Evolutionary conservation across 1,284 basidiomycete species (phyloP).

Genomic region (Volvariella surrecta): DNA sequence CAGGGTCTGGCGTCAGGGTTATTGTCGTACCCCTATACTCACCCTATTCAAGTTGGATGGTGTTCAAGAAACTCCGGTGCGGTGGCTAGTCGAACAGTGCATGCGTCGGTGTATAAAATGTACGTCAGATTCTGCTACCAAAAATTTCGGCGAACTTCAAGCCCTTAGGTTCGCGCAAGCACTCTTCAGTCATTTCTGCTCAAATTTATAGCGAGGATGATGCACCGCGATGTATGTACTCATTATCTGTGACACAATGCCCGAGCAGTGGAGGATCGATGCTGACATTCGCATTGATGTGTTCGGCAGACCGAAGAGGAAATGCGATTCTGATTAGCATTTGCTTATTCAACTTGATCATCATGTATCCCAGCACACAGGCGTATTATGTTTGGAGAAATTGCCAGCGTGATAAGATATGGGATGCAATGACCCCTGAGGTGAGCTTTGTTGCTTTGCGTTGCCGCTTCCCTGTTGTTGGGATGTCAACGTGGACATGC

Average conservation of each 20-base stretch:
- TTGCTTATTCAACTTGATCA: slow-evolving; percentile 33
- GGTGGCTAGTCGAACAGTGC: slow-evolving; percentile 46
- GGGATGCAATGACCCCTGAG: slow-evolving; percentile 43
- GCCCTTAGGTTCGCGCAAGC: slow-evolving; percentile 35
- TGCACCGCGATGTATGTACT: slow-evolving; percentile 35
- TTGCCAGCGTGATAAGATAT: slow-evolving; percentile 34
- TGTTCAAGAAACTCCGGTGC: slow-evolving; percentile 53
- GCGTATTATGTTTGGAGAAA: slow-evolving; percentile 45
- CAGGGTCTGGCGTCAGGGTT: slow-evolving; percentile 40
- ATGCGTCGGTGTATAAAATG: slow-evolving; percentile 50
- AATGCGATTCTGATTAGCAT: slow-evolving; percentile 38
- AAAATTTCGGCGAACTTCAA: background rate
- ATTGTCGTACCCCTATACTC: slow-evolving; percentile 40
- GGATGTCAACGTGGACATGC: too few species aligned
- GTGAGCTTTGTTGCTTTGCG: slow-evolving; percentile 14
- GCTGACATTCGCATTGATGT: too few species aligned
- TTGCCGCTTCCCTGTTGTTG: too few species aligned
- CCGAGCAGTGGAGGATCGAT: too few species aligned
- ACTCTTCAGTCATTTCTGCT: slow-evolving; percentile 29
- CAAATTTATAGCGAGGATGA: slow-evolving; percentile 46
- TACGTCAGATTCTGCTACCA: too few species aligned
- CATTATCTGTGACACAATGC: background rate
- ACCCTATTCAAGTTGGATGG: slow-evolving; percentile 50
- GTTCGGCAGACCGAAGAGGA: slow-evolving; percentile 35
- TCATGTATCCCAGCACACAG: slow-evolving; percentile 44